A percentile compares a stretch with the other conserved stretches of the same genome.
These are phyloP conservation scores for Acacia acuminata DNA, from an alignment of 306 rosid species.

Conservation along the genomic window DNA sequence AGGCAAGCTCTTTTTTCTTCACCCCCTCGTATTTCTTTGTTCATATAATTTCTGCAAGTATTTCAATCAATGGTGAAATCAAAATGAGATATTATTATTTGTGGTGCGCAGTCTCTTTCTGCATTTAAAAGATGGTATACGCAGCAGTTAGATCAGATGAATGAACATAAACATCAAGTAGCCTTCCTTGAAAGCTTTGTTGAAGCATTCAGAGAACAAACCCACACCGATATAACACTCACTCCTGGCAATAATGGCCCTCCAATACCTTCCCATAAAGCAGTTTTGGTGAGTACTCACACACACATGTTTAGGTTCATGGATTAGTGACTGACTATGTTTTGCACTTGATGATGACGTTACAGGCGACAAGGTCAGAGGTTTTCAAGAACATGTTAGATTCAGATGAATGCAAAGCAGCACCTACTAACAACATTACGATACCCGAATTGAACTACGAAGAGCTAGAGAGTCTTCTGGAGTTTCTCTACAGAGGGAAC, in stretches of 20 bases:
- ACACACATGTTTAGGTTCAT: background rate
- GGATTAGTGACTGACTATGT: background rate
- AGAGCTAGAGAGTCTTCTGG: conserved; percentile 63
- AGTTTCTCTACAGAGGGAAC: conserved; percentile 69
- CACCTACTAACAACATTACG: conserved; percentile 45
- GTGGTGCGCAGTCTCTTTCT: conserved; percentile 44
- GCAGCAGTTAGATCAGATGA: conserved; percentile 34
- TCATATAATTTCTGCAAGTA: background rate
- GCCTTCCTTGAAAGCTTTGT: conserved; percentile 50
- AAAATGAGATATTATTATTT: background rate
- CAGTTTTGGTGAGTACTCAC: conserved; percentile 35
- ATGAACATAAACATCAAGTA: conserved; percentile 50
- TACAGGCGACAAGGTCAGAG: conserved; percentile 76
- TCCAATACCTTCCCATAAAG: conserved; percentile 70
- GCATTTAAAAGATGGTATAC: conserved; percentile 49
- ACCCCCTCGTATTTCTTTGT: too few species aligned
- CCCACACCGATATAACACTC: conserved; percentile 68
- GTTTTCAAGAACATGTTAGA: conserved; percentile 76
- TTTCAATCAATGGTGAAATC: background rate
- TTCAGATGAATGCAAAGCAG: conserved; percentile 66
- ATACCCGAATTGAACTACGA: conserved; percentile 61
- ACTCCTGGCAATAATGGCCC: conserved; percentile 51
- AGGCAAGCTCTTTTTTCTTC: conserved; percentile 52
- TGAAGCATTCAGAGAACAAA: conserved; percentile 55
- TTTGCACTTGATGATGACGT: background rate